Conservation (phyloP, 2,329 filamentous ascomycete species). For the Passalora sequoiae region DNA sequence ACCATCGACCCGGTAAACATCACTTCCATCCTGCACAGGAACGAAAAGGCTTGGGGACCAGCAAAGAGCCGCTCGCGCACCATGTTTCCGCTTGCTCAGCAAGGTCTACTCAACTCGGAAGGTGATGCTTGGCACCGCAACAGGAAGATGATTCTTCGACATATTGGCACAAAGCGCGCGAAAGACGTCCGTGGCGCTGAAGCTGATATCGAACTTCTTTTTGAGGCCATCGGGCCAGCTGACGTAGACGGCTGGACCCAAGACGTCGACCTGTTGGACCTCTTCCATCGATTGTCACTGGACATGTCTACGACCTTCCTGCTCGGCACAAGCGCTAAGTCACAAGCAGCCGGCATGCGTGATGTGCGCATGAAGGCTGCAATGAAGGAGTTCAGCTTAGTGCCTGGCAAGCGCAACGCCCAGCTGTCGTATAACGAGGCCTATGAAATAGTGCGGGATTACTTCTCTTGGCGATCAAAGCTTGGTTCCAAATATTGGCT, state of each 20-base stretch:
- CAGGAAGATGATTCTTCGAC: conserved; percentile 19
- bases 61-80: conserved; percentile 15
- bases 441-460: conserved; percentile 23
- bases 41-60: conserved; percentile 14
- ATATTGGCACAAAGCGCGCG: conserved; percentile 16
- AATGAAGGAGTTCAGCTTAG: conserved; percentile 24
- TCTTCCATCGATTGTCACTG: conserved; percentile 35
- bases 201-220: conserved; percentile 17
- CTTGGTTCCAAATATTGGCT: conserved; percentile 38
- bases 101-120: conserved; percentile 19
- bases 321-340: conserved; percentile 28
- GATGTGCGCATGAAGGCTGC: conserved; percentile 11
- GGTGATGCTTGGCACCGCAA: conserved; percentile 20
- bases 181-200: conserved; percentile 18
- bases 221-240: conserved; percentile 13
- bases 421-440: conserved; percentile 18
- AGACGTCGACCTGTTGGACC: conserved; percentile 26
- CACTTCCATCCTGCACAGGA: conserved; percentile 17
- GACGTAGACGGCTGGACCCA: conserved; percentile 22
- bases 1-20: conserved; percentile 21
- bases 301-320: conserved; percentile 36
- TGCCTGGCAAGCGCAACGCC: conserved; percentile 10
- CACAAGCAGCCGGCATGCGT: conserved; percentile 21
- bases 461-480: conserved; percentile 20
- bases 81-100: conserved; percentile 21